Evolutionary conservation across 2,329 filamentous ascomycete species (phyloP).

Genomic region (Coniochaeta ligniaria): DNA sequence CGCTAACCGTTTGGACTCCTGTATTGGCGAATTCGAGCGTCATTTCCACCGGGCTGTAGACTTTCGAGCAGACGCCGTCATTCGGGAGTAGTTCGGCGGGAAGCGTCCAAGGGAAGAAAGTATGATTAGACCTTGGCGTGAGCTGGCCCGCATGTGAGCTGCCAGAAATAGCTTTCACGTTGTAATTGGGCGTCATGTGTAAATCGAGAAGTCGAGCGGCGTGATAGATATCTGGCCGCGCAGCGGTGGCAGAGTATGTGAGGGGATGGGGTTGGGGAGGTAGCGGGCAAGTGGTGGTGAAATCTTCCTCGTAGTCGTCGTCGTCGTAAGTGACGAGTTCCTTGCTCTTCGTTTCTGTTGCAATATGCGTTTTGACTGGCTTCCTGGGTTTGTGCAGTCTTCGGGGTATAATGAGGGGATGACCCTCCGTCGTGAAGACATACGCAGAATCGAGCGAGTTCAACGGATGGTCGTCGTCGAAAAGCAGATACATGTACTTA

Average conservation of each 20-base stretch:
- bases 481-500: conserved; percentile 91
- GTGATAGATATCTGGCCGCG: conserved; percentile 77
- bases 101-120: conserved; percentile 89
- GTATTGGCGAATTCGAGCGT: conserved; percentile 54
- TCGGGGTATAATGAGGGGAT: conserved; percentile 78
- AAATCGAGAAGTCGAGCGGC: conserved; percentile 79
- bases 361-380: conserved; percentile 1
- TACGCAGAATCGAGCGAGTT: conserved; percentile 81
- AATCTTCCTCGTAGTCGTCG: conserved; percentile 29
- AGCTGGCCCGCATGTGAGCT: conserved; percentile 12
- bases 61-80: conserved; percentile 69
- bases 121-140: conserved; percentile 58
- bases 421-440: conserved; percentile 94
- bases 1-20: conserved; percentile 29
- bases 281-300: conserved; percentile 58
- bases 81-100: conserved; percentile 66
- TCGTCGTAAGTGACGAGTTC: conserved; percentile 23
- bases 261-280: conserved; percentile 55
- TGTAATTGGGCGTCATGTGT: conserved; percentile 64
- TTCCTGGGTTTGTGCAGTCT: conserved; percentile 18
- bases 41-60: conserved; percentile 65
- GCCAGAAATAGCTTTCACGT: conserved; percentile 32
- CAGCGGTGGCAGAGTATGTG: conserved; percentile 71
- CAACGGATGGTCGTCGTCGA: conserved; percentile 76
- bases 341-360: conserved; percentile 5